Conservation (phyloP, 2,329 filamentous ascomycete genomes). For the Apiospora malaysiana region DNA sequence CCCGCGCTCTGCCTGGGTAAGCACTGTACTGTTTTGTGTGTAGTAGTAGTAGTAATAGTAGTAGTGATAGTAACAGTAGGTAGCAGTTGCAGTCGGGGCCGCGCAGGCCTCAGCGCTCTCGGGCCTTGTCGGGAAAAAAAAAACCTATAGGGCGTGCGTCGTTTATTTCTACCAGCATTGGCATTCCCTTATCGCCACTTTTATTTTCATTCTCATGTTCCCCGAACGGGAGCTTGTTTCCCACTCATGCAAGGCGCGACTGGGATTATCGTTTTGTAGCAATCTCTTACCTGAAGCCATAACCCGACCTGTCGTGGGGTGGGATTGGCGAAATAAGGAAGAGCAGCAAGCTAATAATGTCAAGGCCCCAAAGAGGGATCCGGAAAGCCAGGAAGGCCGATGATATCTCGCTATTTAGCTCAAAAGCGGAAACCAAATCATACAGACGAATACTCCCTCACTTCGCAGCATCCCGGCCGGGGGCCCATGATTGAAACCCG, state of each 20-base stretch:
- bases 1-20: conserved; percentile 11
- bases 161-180: conserved; percentile 17
- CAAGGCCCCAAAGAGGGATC: conserved; percentile 11
- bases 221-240: conserved; percentile 17
- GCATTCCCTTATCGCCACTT: conserved; percentile 5
- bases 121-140: neutral
- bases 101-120: conserved; percentile 2
- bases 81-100: neutral
- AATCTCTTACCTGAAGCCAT: conserved; percentile 15
- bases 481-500: neutral
- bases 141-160: conserved; percentile 13
- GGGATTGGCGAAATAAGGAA: conserved; percentile 18
- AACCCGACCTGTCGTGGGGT: conserved; percentile 9
- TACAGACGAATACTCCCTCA: neutral
- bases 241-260: conserved; percentile 18
- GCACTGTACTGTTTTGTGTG: conserved; percentile 3
- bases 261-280: conserved; percentile 13
- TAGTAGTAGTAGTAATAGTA: neutral
- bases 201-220: conserved; percentile 11
- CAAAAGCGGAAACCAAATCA: conserved; percentile 20
- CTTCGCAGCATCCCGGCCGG: neutral
- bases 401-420: conserved; percentile 14
- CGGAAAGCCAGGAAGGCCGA: neutral
- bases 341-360: neutral
- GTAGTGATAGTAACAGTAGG: neutral